Evolutionary conservation across 1,284 basidiomycete genomes (phyloP).

Genomic region (Amylostereum areolatum): DNA sequence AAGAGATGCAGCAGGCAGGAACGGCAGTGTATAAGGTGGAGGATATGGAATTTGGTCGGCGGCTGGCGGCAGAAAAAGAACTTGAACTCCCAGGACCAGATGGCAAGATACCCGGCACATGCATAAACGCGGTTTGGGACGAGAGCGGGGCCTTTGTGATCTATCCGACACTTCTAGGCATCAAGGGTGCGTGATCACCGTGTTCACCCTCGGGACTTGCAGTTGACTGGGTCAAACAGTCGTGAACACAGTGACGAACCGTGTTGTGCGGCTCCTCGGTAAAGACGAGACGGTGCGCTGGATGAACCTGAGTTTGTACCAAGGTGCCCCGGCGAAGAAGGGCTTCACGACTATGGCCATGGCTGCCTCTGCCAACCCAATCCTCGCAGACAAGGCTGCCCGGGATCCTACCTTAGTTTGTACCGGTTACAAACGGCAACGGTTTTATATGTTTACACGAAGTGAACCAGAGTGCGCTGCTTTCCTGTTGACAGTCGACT

Average conservation of each 20-base stretch:
- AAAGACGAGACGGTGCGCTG: slow-evolving; percentile 94
- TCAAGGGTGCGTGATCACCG: slow-evolving; percentile 70
- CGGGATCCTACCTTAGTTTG: slow-evolving; percentile 92
- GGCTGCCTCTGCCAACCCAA: slow-evolving; percentile 93
- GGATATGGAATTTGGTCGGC: slow-evolving; percentile 99
- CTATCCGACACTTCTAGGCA: slow-evolving; percentile 90
- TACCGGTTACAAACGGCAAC: slow-evolving; percentile 86
- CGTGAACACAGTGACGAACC: slow-evolving; percentile 91
- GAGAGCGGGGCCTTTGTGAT: slow-evolving; percentile 93
- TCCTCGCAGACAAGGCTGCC: slow-evolving; percentile 77
- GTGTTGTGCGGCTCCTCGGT: slow-evolving; percentile 84
- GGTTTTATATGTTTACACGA: slow-evolving; percentile 97
- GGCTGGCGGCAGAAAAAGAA: slow-evolving; percentile 89
- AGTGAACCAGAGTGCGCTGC: slow-evolving; percentile 79
- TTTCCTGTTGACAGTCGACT: slow-evolving; percentile 1
- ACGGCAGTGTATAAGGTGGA: slow-evolving; percentile 89
- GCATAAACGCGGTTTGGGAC: slow-evolving; percentile 92
- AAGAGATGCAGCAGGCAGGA: slow-evolving; percentile 96
- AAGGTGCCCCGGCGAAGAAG: slow-evolving; percentile 89
- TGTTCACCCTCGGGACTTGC: not conserved
- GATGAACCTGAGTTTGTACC: slow-evolving; percentile 86
- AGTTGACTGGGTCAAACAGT: slow-evolving; percentile 43
- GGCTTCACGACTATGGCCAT: slow-evolving; percentile 83
- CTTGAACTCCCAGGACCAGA: slow-evolving; percentile 76
- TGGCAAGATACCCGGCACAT: slow-evolving; percentile 61